These are phyloP conservation scores for Ophiostoma ips DNA, from an alignment of 2,329 filamentous ascomycete genomes.

Conservation along the genomic window DNA sequence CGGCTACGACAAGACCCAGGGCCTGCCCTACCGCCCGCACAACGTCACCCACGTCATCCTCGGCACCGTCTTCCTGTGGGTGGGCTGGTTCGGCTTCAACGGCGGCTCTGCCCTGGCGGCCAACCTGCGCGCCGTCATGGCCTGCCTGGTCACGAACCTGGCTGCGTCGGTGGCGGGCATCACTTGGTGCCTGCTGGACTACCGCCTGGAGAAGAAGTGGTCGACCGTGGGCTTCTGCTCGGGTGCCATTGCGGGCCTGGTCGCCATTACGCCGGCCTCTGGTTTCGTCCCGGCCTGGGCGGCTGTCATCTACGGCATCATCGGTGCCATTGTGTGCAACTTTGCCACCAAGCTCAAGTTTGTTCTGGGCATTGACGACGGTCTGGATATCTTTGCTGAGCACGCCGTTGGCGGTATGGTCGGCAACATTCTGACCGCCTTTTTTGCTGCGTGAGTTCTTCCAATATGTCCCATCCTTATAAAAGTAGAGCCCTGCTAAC, in stretches of 20 bases:
- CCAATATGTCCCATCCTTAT: too few species aligned
- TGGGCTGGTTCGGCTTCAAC: conserved; percentile 94
- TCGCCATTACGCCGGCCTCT: conserved; percentile 78
- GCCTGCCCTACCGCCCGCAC: conserved; percentile 83
- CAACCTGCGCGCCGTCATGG: conserved; percentile 76
- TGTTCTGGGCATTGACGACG: conserved; percentile 65
- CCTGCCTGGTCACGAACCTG: conserved; percentile 72
- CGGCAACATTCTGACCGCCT: conserved; percentile 64
- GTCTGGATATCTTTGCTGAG: conserved; percentile 77
- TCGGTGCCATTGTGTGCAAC: conserved; percentile 68
- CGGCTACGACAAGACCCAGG: conserved; percentile 65
- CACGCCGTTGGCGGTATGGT: conserved; percentile 67
- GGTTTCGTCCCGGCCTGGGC: conserved; percentile 76
- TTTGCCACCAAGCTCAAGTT: conserved; percentile 90
- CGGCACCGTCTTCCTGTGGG: conserved; percentile 87
- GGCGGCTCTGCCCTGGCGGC: conserved; percentile 69
- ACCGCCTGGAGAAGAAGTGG: conserved; percentile 80
- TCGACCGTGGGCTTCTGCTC: conserved; percentile 90
- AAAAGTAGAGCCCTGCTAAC: too few species aligned
- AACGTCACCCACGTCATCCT: conserved; percentile 89
- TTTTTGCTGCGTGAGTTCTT: conserved; percentile 53
- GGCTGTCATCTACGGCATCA: conserved; percentile 62
- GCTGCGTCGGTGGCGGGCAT: conserved; percentile 74
- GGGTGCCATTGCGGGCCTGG: conserved; percentile 73
- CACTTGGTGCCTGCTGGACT: conserved; percentile 82